phyloP scores from a whole-genome alignment of 1,284 basidiomycete species.

The Phaffia rhodozyma region DNA sequence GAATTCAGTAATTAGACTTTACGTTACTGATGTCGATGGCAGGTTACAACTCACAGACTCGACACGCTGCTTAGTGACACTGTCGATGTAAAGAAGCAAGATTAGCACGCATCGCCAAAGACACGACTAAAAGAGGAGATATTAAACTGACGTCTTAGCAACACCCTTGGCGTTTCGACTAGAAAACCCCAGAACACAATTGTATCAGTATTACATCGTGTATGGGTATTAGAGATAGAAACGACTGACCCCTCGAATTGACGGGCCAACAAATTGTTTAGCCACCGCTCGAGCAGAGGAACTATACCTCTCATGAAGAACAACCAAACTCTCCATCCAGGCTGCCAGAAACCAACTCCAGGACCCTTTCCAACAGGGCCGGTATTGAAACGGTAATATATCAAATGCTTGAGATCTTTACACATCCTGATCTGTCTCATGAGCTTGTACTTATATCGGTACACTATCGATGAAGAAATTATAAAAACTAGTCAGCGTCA shows the following conservation, averaged over 20 bases:
- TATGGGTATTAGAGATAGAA: neutral
- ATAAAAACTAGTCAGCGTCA: too few relatives aligned
- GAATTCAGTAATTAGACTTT: neutral
- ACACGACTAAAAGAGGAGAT: neutral
- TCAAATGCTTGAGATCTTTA: slow-evolving; percentile 96
- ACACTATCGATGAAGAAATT: neutral
- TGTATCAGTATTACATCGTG: neutral
- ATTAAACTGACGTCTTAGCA: slow-evolving; percentile 44
- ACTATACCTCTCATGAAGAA: slow-evolving; percentile 99
- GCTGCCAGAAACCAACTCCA: slow-evolving; percentile 98
- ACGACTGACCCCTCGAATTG: slow-evolving; percentile 70
- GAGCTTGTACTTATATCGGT: slow-evolving; percentile 84
- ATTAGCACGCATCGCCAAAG: neutral
- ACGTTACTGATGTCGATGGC: too few relatives aligned
- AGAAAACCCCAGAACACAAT: neutral
- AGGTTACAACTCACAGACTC: slow-evolving; percentile 46
- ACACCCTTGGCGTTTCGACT: slow-evolving; percentile 84
- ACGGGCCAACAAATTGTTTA: slow-evolving; percentile 92
- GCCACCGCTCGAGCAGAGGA: slow-evolving; percentile 91
- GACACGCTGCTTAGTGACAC: slow-evolving; percentile 94
- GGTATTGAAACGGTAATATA: slow-evolving; percentile 73
- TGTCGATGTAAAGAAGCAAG: slow-evolving; percentile 17
- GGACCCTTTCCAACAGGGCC: slow-evolving; percentile 98
- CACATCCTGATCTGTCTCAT: slow-evolving; percentile 99
- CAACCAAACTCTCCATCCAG: slow-evolving; percentile 98